Evolutionary conservation across 805 yeast genomes (phyloP).

Genomic region (Kodamaea fukazawae): DNA sequence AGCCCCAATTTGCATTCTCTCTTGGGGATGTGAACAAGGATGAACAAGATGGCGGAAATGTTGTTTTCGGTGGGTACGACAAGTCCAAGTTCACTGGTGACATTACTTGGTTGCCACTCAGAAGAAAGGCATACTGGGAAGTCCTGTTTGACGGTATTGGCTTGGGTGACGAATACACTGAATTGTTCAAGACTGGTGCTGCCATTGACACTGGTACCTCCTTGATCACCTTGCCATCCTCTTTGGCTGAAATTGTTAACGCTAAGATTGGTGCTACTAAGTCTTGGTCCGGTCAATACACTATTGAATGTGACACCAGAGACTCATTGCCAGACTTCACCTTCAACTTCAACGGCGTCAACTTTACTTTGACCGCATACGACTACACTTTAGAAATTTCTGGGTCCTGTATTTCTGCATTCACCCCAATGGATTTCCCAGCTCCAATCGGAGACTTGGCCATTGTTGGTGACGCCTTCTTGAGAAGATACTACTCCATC

Average conservation of each 20-base stretch:
- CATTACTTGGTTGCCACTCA: constrained; percentile 92
- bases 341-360: constrained; percentile 82
- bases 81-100: constrained; percentile 73
- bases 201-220: constrained; percentile 99
- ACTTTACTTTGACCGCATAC: constrained; percentile 83
- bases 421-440: constrained; percentile 97
- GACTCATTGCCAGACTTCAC: constrained; percentile 87
- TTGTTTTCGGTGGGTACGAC: constrained; percentile 94
- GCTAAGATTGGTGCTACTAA: constrained; percentile 96
- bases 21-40: constrained; percentile 73
- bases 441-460: constrained; percentile 96
- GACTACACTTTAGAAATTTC: constrained; percentile 94
- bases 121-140: constrained; percentile 99
- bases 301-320: constrained; percentile 85
- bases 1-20: constrained; percentile 84
- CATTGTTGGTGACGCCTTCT: constrained; percentile 94
- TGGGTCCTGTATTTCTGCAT: constrained; percentile 94
- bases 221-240: constrained; percentile 89
- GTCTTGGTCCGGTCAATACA: constrained; percentile 97
- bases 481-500: constrained; percentile 90
- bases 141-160: constrained; percentile 88
- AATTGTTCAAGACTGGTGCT: constrained; percentile 82
- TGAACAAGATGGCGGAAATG: constrained; percentile 79
- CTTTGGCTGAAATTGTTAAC: constrained; percentile 92
- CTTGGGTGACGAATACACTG: constrained; percentile 89